Base-by-base conservation (phyloP, 164 flowering plant genomes). In the Aristolochia contorta region DNA sequence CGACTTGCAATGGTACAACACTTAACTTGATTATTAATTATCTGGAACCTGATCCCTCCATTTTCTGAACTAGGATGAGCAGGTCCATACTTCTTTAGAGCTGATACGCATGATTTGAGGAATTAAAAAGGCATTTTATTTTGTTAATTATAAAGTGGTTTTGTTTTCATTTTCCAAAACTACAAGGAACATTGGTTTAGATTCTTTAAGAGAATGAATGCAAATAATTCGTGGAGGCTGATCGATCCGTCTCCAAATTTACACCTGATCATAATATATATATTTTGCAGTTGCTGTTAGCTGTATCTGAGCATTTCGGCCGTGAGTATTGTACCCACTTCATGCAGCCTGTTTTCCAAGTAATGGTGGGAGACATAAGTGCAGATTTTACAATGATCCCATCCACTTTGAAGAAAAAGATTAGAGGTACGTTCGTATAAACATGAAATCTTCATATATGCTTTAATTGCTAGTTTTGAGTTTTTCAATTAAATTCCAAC, bases 211-310 rank as follows among this genome's bases (percentile, higher is more conserved):
- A n/a, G n/a, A n/a, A n/a, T n/a, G n/a, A n/a, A n/a, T n/a, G n/a
- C n/a, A n/a, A n/a, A n/a, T n/a, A n/a, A n/a, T n/a, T n/a, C n/a
- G n/a, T n/a, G n/a, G n/a, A n/a, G n/a, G n/a, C n/a, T n/a, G n/a
- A n/a, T n/a, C n/a, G n/a, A n/a, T n/a, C n/a, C n/a, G n/a, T n/a
- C n/a, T n/a, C n/a, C 25, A 46, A 49, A 49, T 49, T 18, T 16
- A 20, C 2, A 18, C 4, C 46, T 33, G 64, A 65, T 75, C 32
- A 0, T 0, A 72, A 56, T 61, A n/a, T n/a, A n/a, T n/a, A n/a
- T n/a, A n/a, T n/a, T n/a, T 50, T 82, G 82, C 95, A 93, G 99
- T 84, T 84, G 67, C 68, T 90, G 63, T 72, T 88, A 80, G 79
- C 84, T 51, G 87, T 84, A 43, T 69, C 84, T 63, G 78, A 79